These are phyloP conservation scores for Imleria badia DNA, from an alignment of 768 basidiomycete species.

Conservation along the genomic window DNA sequence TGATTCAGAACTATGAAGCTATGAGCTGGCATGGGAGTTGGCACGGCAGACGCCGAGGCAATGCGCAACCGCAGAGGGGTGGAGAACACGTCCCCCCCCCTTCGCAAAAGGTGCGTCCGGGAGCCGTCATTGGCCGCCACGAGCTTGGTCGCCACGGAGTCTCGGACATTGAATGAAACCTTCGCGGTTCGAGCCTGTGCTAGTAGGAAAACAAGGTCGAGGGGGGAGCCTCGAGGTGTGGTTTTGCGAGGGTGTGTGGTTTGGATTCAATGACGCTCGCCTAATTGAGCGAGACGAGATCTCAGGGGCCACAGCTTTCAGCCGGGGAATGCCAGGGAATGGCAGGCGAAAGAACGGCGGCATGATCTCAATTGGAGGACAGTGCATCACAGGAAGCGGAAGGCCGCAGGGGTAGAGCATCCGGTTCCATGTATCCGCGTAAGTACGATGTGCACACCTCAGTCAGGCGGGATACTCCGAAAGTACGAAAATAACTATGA, in stretches of 20 bases:
- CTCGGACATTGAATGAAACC: conserved; percentile 35
- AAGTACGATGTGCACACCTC: background rate
- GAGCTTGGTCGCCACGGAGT: conserved; percentile 24
- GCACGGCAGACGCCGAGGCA: background rate
- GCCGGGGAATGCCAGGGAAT: conserved; percentile 1
- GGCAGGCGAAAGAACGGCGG: conserved; percentile 16
- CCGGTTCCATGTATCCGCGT: conserved; percentile 12
- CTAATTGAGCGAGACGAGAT: conserved; percentile 2
- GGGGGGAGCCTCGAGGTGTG: conserved; percentile 14
- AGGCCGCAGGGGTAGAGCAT: conserved; percentile 23
- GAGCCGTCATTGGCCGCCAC: conserved; percentile 1
- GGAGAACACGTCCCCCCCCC: conserved; percentile 1
- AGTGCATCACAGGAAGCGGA: conserved; percentile 25
- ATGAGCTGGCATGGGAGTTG: conserved; percentile 16
- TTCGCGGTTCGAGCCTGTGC: conserved; percentile 25
- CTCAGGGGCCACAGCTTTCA: conserved; percentile 11
- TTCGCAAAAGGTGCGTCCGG: background rate
- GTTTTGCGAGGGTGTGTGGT: background rate
- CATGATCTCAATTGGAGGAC: conserved; percentile 19
- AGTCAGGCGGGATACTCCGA: conserved; percentile 23
- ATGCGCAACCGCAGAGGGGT: background rate
- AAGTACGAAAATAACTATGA: conserved; percentile 23
- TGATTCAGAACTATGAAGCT: background rate
- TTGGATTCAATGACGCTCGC: conserved; percentile 5
- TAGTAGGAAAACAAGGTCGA: background rate